Conservation (phyloP, 805 yeast genomes). For the Clavispora fructus region DNA sequence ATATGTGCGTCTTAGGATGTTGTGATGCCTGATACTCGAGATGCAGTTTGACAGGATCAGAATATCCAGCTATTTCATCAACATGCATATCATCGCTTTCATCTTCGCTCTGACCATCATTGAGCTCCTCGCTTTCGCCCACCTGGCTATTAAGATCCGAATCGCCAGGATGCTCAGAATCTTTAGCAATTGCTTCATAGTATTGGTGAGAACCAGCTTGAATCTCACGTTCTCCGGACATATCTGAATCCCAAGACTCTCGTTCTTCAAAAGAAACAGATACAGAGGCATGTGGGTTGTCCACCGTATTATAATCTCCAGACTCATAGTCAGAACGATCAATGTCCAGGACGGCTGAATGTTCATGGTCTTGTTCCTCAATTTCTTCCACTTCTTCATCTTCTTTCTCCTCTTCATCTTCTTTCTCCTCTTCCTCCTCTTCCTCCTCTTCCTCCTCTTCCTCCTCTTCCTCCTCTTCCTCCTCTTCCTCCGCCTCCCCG, state of each 20-base stretch:
- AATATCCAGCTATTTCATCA: neutral
- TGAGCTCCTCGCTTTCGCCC: neutral
- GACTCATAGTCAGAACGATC: neutral
- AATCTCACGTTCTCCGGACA: neutral
- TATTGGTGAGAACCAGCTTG: neutral
- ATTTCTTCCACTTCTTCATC: neutral
- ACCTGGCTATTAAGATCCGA: neutral
- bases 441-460: no score
- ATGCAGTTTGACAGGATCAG: neutral
- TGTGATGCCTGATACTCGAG: neutral
- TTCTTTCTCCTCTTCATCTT: neutral
- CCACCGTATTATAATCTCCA: neutral
- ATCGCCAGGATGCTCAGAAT: no score
- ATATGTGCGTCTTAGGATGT: neutral
- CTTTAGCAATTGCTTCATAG: no score
- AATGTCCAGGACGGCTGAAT: neutral
- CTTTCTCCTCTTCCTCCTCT: neutral
- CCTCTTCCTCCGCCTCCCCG: neutral
- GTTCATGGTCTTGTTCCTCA: conserved; percentile 8
- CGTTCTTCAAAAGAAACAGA: neutral
- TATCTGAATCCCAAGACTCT: neutral
- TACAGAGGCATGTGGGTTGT: neutral
- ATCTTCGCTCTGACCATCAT: neutral
- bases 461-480: neutral
- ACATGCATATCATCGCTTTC: neutral